These are phyloP conservation scores for Diddensiella transvaalensis DNA, from an alignment of 805 yeast genomes.

Conservation along the genomic window DNA sequence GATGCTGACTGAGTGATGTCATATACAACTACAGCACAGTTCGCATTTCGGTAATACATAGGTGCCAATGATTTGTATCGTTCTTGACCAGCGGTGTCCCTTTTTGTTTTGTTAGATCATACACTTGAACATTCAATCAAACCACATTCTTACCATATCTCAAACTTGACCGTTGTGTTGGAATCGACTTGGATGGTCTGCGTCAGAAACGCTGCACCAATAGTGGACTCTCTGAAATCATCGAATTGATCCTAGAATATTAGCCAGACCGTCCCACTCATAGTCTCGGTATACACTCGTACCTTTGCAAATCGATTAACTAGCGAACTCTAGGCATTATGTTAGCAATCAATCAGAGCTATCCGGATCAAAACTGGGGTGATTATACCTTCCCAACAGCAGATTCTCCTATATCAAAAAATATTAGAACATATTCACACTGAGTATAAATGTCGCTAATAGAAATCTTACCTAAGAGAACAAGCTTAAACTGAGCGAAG, in stretches of 20 bases:
- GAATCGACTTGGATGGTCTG: slow-evolving; percentile 57
- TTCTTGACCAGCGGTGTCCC: slow-evolving; percentile 98
- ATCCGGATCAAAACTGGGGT: no score
- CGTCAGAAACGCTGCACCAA: slow-evolving; percentile 97
- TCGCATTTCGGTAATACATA: slow-evolving; percentile 76
- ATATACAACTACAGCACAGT: slow-evolving; percentile 83
- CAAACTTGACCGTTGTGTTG: slow-evolving; percentile 44
- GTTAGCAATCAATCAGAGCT: neutral
- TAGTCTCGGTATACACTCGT: no score
- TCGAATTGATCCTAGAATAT: slow-evolving; percentile 51
- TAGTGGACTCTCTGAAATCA: slow-evolving; percentile 79
- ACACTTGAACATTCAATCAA: neutral
- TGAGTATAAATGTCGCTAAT: neutral
- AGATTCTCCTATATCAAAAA: slow-evolving; percentile 48
- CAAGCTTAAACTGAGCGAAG: slow-evolving; percentile 60
- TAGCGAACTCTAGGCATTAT: slow-evolving; percentile 57
- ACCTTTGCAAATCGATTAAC: slow-evolving; percentile 71
- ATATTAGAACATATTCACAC: neutral
- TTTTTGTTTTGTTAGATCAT: slow-evolving; percentile 3
- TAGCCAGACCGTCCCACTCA: neutral
- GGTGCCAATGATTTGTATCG: slow-evolving; percentile 80
- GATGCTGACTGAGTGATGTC: slow-evolving; percentile 68
- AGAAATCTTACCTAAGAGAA: slow-evolving; percentile 51
- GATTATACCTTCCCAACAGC: slow-evolving; percentile 73
- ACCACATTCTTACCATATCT: slow-evolving; percentile 39